Evolutionary conservation across 805 yeast genomes (phyloP), one percentile per base, ranked within the genome.

Genomic region (Huiozyma naganishii): DNA sequence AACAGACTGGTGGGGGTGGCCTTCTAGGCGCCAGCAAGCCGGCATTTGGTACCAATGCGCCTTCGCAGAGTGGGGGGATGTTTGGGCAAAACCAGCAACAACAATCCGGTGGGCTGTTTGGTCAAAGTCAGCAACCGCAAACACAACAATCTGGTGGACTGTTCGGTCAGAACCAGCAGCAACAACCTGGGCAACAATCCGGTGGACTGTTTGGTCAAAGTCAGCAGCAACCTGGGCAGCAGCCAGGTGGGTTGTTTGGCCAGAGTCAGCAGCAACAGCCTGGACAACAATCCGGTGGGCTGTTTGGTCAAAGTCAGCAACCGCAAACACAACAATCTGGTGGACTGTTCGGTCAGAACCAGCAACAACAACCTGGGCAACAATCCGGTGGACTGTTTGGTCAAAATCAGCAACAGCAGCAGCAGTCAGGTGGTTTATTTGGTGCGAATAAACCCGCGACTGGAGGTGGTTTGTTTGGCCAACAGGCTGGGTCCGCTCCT

Each of bases 381-480:
- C 23, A 30, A 30, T 8, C n/a, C 2, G 11, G 11, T 8, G 33
- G 33, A 8, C 4, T 8, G 9, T 53, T 53, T 42, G 55, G 55
- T 7, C 45, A 38, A 17, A 45, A 43, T 32, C 46, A 32, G 36
- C 39, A 34, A 29, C 48, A 4, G 39, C 44, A 28, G 12, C 23
- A 17, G 23, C 23, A 50, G 32, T 38, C 54, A 12, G 62, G 66
- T 38, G 66, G 67, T 1, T 42, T 63, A 4, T 64, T 65, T 50
- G 66, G 66, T 33, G 45, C 42, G 37, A 43, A 44, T 37, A 43
- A 51, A 45, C 7, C 29, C 12, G 13, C 34, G 9, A 27, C 37
- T 30, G 37, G 52, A 10, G 44, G 48, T 7, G 37, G 46, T 39
- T 51, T 49, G 3, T 35, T 51, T 12, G 59, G 62, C 38, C 50